These are phyloP conservation scores for Fragaria ananassa DNA, from an alignment of 306 rosid genomes.

Conservation along the genomic window DNA sequence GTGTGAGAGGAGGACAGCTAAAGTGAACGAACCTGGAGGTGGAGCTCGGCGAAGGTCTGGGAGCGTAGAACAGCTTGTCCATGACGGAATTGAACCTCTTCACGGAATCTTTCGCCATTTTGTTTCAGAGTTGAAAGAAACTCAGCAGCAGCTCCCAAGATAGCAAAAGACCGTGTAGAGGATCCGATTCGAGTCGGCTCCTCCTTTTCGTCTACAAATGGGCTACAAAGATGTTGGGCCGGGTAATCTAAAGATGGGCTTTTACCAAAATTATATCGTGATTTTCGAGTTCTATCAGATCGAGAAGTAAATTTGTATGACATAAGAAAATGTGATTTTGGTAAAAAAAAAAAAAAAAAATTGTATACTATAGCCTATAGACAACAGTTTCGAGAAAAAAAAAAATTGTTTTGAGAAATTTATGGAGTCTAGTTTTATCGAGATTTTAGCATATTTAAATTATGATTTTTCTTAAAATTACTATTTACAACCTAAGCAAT, in stretches of 20 bases:
- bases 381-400: background rate
- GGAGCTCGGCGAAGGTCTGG: slow-evolving; percentile 42
- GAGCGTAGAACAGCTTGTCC: slow-evolving; percentile 75
- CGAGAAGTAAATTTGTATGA: no score
- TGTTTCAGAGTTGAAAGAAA: background rate
- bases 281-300: no score
- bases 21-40: slow-evolving; percentile 50
- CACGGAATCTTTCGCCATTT: slow-evolving; percentile 76
- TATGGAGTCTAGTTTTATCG: background rate
- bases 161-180: background rate
- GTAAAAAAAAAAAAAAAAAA: no score
- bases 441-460: no score
- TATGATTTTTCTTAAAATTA: background rate
- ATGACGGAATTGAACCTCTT: slow-evolving; percentile 69
- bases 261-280: no score
- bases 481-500: background rate
- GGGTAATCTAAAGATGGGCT: background rate
- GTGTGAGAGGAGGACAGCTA: background rate
- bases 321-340: no score
- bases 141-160: background rate
- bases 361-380: background rate
- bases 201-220: background rate
- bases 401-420: background rate
- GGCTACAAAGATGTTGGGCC: background rate
- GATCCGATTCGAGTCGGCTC: background rate